A percentile compares a stretch with the other conserved stretches of the same genome.
Evolutionary conservation across 2,329 filamentous ascomycete genomes (phyloP).

Genomic region (Colletotrichum coccodes): DNA sequence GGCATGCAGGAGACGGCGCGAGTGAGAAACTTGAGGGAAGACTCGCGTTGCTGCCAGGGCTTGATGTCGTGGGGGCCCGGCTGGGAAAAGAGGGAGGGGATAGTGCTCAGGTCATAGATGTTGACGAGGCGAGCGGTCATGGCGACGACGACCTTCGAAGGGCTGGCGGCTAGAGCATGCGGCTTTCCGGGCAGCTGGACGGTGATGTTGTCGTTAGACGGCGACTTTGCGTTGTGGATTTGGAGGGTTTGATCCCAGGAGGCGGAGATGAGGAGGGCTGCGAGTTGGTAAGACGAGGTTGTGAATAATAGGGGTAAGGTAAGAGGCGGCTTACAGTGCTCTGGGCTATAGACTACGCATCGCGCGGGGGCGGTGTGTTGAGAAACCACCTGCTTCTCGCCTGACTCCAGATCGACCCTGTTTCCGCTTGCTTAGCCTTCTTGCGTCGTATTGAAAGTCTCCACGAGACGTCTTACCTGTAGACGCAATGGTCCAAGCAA

Average conservation of each 20-base stretch:
- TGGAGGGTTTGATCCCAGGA: slow-evolving; percentile 96
- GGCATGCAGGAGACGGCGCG: slow-evolving; percentile 96
- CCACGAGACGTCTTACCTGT: slow-evolving; percentile 61
- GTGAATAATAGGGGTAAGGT: background rate
- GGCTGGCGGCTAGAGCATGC: slow-evolving; percentile 83
- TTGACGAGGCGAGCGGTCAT: slow-evolving; percentile 95
- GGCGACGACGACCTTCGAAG: slow-evolving; percentile 88
- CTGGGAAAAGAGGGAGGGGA: slow-evolving; percentile 67
- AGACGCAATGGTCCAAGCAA: slow-evolving; percentile 88
- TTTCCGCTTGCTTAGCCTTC: background rate
- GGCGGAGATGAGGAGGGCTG: slow-evolving; percentile 83
- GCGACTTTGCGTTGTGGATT: slow-evolving; percentile 74
- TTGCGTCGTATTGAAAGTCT: background rate
- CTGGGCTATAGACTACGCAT: slow-evolving; percentile 82
- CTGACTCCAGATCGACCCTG: slow-evolving; percentile 75
- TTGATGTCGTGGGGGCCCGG: slow-evolving; percentile 63
- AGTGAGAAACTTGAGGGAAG: slow-evolving; percentile 95
- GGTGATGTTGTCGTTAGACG: slow-evolving; percentile 64
- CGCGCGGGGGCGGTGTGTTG: slow-evolving; percentile 84
- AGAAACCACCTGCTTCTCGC: slow-evolving; percentile 79
- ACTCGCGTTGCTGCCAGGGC: slow-evolving; percentile 94
- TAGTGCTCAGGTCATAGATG: slow-evolving; percentile 87
- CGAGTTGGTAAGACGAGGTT: slow-evolving; percentile 3
- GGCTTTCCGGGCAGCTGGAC: slow-evolving; percentile 86
- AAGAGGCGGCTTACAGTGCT: slow-evolving; percentile 66